Evolutionary conservation across 176 grass and related monocot species (phyloP), one percentile per base, ranked within the genome.

Genomic region (Oryza meridionalis): DNA sequence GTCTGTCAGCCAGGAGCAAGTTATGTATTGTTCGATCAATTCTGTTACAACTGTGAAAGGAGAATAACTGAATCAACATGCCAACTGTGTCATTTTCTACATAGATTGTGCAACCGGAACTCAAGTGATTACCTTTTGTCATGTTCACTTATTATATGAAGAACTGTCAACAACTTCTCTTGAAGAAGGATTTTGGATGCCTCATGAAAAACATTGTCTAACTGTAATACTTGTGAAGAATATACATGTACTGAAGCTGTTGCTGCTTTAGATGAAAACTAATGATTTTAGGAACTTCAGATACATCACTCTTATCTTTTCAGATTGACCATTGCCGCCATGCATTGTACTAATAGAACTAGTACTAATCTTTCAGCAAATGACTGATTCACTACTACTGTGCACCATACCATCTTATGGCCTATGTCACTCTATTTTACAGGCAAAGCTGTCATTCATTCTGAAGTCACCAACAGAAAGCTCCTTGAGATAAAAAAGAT

Each of bases 371-470:
- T 9, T 63, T 67, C 16, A 72, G 44, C 1, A 51, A 76, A 76
- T 68, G 43, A 14, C 51, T 53, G 32, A 81, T 49, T 11, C 70
- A 8, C 51, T 71, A 17, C n/a, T 51, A 61, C 9, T 3, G 14
- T 75, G 40, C 38, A 61, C 0, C 7, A 55, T 59, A 46, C 9
- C 43, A 11, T 45, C 38, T 40, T 82, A 72, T 68, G 24, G 5
- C 69, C n/a, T 72, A 40, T 68, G 40, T n/a, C 45, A 33, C n/a
- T 70, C 11, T 80, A 62, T 89, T 50, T 78, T 58, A 65, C 82
- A 99, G 96, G 96, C 33, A 99, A 96, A 89, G 89, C 76, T 51
- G 91, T 99, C 11, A 44, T 96, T 87, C 96, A 99, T 80, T 99
- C 93, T 76, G 91, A 99, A 83, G 73, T 51, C 47, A 91, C 79